Conservation (phyloP, 2,329 filamentous ascomycete species). For the Exophiala lecanii-corni region DNA sequence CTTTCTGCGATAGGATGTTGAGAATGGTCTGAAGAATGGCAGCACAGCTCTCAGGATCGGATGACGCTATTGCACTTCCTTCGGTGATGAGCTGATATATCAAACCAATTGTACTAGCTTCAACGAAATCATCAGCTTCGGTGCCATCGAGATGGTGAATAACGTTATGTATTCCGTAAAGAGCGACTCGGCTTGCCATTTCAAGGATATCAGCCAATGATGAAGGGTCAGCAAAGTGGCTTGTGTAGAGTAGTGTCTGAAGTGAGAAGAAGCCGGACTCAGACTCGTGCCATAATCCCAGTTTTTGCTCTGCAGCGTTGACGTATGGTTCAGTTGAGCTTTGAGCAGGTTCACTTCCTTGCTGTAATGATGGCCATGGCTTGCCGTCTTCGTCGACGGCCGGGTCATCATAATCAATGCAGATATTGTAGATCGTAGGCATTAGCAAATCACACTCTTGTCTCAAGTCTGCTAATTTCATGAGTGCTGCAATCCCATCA, state of each 20-base stretch:
- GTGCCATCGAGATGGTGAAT: slow-evolving; percentile 2
- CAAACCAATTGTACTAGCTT: slow-evolving; percentile 8
- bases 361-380: slow-evolving; percentile 6
- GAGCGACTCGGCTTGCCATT: slow-evolving; percentile 20
- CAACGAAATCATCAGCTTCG: slow-evolving; percentile 5
- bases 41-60: slow-evolving; percentile 9
- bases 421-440: slow-evolving; percentile 26
- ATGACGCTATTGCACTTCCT: slow-evolving; percentile 8
- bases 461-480: slow-evolving; percentile 6
- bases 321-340: slow-evolving; percentile 2
- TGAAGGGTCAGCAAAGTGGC: slow-evolving; percentile 3
- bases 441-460: slow-evolving; percentile 21
- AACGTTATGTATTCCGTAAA: slow-evolving; percentile 14
- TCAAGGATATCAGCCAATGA: slow-evolving; percentile 23
- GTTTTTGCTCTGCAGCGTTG: slow-evolving; percentile 21
- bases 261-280: slow-evolving; percentile 11
- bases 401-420: slow-evolving; percentile 22
- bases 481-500: slow-evolving; percentile 17
- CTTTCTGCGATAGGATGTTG: slow-evolving; percentile 17
- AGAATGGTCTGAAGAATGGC: slow-evolving; percentile 18
- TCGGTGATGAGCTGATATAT: slow-evolving; percentile 11
- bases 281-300: slow-evolving; percentile 12
- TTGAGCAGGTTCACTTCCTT: not conserved
- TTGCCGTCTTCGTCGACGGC: slow-evolving; percentile 10
- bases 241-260: slow-evolving; percentile 11